Percentiles rank a stretch among this genome's conserved stretches.
Conservation (phyloP, 1,284 basidiomycete species). For the Rhodotorula glutinis region DNA sequence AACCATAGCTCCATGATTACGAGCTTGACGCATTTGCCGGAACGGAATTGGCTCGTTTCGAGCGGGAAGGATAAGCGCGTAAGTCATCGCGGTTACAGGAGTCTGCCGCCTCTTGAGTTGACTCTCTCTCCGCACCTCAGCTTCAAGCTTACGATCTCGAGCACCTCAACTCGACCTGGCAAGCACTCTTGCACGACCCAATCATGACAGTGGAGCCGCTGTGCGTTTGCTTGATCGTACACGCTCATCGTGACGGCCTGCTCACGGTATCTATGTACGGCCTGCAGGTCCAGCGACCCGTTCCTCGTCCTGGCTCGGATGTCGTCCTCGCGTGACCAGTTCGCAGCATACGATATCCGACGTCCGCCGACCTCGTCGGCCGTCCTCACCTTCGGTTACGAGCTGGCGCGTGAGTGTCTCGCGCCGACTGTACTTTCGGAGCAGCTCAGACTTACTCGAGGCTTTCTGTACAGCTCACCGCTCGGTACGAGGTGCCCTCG, state of each 20-base stretch:
- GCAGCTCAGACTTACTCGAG: too few species aligned
- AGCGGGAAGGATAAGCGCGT: conserved; percentile 33
- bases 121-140: too few species aligned
- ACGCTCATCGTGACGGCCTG: background rate
- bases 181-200: conserved; percentile 10
- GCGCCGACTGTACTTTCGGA: too few species aligned
- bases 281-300: conserved; percentile 20
- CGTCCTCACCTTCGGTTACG: conserved; percentile 22
- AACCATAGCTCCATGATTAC: conserved; percentile 30
- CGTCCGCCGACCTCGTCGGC: background rate
- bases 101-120: too few species aligned
- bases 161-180: conserved; percentile 15
- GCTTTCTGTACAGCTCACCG: conserved; percentile 8
- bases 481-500: background rate
- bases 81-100: too few species aligned
- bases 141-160: conserved; percentile 26
- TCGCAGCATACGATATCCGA: conserved; percentile 27
- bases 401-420: conserved; percentile 14
- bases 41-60: conserved; percentile 21
- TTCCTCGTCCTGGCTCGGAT: conserved; percentile 27
- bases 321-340: conserved; percentile 17
- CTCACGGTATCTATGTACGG: too few species aligned
- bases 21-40: conserved; percentile 6
- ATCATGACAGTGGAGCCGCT: conserved; percentile 24
- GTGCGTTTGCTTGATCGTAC: background rate